phyloP scores from a whole-genome alignment of 2,329 filamentous ascomycete genomes.

The Emmonsiellopsis sp. region DNA sequence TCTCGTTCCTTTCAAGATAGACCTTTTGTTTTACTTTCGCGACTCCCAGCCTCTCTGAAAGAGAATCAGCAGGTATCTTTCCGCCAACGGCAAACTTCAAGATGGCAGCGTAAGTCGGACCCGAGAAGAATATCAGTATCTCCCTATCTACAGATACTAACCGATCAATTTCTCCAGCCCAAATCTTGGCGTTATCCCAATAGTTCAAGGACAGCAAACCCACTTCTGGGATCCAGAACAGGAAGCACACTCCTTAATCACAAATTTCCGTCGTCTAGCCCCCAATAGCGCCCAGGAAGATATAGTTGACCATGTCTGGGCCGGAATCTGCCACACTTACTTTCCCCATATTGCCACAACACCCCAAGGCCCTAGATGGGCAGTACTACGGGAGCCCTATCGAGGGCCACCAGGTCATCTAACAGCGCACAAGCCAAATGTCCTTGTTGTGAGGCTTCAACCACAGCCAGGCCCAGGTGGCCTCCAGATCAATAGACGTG shows the following conservation, averaged over 20 bases:
- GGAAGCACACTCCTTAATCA: too few species aligned
- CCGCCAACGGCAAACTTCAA: not conserved
- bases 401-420: not conserved
- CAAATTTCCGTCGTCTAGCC: too few species aligned
- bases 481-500: not conserved
- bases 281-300: too few species aligned
- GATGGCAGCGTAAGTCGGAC: not conserved
- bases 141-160: not conserved
- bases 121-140: not conserved
- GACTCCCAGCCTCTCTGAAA: not conserved
- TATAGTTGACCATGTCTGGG: not conserved
- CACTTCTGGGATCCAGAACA: not conserved
- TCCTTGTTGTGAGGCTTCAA: not conserved
- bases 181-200: not conserved
- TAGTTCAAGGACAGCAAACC: not conserved
- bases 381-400: not conserved
- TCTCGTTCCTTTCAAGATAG: not conserved
- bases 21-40: too few species aligned
- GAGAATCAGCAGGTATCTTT: not conserved
- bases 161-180: not conserved
- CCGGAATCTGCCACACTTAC: not conserved
- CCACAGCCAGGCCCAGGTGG: not conserved
- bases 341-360: not conserved
- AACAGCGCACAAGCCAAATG: not conserved
- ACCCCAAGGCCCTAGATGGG: not conserved